Evolutionary conservation across 371 early-diverging fungal genomes (phyloP), one percentile per base, ranked within the genome.

Genomic region (Syncephalastrum monosporum): DNA sequence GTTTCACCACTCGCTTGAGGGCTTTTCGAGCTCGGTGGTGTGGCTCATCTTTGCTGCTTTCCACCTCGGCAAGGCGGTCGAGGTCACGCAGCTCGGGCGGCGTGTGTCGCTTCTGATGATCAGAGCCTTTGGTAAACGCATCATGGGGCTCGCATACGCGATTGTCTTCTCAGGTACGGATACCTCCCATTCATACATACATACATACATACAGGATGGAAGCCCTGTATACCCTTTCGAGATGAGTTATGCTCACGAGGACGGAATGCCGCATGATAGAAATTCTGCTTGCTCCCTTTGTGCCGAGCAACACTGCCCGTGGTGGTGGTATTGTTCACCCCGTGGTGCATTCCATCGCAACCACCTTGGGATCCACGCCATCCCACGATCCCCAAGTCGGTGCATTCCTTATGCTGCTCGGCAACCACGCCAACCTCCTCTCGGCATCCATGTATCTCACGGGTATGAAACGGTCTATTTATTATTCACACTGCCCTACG

Each of bases 31-130:
- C 55, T 72, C 80, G 3, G 80, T 88, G 3, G 77, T 80, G 2
- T 89, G 88, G 88, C 67, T 89, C 25, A 81, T 89, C 19, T 89
- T 87, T 67, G 75, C 81, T 27, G 89, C 89, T 2, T 89, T 89
- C 53, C 87, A 89, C 66, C 66, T 89, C 12, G 89, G 89, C 29
- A 82, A 79, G 42, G 88, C 85, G 0, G 82, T 87, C 2, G 73
- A 86, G 57, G 75, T 79, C 44, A 83, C 85, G 12, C 69, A 74
- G 14, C 68, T 89, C 25, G 86, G 86, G 7, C 66, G 74, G 38
- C 76, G 87, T 13, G 64, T 88, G 13, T 82, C 87, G 1, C 55
- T 88, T 24, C 50, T 64, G 0, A 72, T 89, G 55, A 74, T 89
- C 44, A 54, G 64, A 17, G 50, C 58, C 14, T 82, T 88, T 71